Conservation (phyloP, 495 filamentous ascomycete species). For the Trichoderma orchidacearum region DNA sequence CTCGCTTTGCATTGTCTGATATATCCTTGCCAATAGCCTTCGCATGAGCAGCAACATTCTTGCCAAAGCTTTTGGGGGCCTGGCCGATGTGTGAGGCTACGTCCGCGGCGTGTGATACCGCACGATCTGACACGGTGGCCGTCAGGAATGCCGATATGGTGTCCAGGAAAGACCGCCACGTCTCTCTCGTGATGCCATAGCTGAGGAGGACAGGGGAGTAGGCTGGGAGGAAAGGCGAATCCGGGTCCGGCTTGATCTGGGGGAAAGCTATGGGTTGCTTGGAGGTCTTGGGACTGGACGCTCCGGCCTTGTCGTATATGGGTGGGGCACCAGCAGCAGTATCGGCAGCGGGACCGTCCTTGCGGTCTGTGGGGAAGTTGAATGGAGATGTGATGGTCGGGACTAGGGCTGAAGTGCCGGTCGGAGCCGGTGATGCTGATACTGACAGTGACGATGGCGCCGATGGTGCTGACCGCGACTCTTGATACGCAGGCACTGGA, state of each 20-base stretch:
- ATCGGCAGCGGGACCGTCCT: background rate
- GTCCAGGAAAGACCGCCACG: constrained; percentile 12
- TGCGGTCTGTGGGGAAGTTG: constrained; percentile 13
- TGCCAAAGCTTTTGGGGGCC: constrained; percentile 14
- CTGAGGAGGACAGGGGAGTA: constrained; percentile 10
- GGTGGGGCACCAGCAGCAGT: background rate
- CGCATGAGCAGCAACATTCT: constrained; percentile 10
- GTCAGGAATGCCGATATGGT: constrained; percentile 20
- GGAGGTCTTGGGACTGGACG: background rate
- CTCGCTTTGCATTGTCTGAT: constrained; percentile 9
- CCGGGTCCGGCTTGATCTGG: constrained; percentile 9
- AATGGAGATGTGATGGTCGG: constrained; percentile 14
- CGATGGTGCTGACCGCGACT: background rate
- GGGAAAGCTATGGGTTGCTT: constrained; percentile 14
- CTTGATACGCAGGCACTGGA: background rate
- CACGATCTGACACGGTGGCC: constrained; percentile 16
- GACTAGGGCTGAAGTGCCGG: background rate
- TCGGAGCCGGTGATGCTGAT: background rate
- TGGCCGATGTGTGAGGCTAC: constrained; percentile 12
- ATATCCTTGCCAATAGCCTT: constrained; percentile 10
- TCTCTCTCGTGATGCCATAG: constrained; percentile 12
- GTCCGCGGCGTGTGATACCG: constrained; percentile 15
- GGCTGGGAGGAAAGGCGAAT: constrained; percentile 13
- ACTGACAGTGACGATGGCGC: background rate
- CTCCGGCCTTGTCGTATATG: background rate